These are phyloP conservation scores for Hypoxylon sp. DNA, from an alignment of 2,329 filamentous ascomycete species.

Conservation along the genomic window DNA sequence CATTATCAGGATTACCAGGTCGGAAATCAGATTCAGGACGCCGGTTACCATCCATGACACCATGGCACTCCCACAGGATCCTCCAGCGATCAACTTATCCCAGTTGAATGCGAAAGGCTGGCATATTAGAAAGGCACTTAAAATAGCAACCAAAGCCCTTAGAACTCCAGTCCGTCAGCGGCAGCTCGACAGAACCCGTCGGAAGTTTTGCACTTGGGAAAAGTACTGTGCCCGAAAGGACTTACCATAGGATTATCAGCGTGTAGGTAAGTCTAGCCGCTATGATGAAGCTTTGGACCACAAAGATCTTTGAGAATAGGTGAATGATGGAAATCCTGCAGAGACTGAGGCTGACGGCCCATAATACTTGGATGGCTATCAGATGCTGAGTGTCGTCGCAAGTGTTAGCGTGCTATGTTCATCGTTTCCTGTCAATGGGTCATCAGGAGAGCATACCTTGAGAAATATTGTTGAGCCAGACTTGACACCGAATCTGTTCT, in stretches of 20 bases:
- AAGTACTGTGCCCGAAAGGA: background rate
- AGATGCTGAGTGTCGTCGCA: slow-evolving; percentile 29
- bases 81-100: slow-evolving; percentile 50
- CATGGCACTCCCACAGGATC: slow-evolving; percentile 51
- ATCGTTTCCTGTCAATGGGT: background rate
- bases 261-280: slow-evolving; percentile 44
- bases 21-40: slow-evolving; percentile 51
- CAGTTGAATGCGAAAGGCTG: slow-evolving; percentile 54
- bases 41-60: slow-evolving; percentile 50
- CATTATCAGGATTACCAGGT: slow-evolving; percentile 50
- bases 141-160: slow-evolving; percentile 47
- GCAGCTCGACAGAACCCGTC: background rate
- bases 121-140: slow-evolving; percentile 53
- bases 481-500: slow-evolving; percentile 34
- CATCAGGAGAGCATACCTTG: slow-evolving; percentile 26
- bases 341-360: slow-evolving; percentile 49
- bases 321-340: slow-evolving; percentile 51
- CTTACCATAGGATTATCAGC: slow-evolving; percentile 46
- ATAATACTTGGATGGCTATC: slow-evolving; percentile 50
- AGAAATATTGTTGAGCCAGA: slow-evolving; percentile 35
- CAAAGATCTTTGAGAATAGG: slow-evolving; percentile 49
- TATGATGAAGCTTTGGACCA: slow-evolving; percentile 45
- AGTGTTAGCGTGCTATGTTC: slow-evolving; percentile 14
- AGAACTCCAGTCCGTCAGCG: background rate
- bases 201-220: background rate